Percentiles rank a stretch among this genome's conserved stretches.
Evolutionary conservation across 352 stramenopile species (phyloP).

Genomic region (Phytophthora ohioensis): DNA sequence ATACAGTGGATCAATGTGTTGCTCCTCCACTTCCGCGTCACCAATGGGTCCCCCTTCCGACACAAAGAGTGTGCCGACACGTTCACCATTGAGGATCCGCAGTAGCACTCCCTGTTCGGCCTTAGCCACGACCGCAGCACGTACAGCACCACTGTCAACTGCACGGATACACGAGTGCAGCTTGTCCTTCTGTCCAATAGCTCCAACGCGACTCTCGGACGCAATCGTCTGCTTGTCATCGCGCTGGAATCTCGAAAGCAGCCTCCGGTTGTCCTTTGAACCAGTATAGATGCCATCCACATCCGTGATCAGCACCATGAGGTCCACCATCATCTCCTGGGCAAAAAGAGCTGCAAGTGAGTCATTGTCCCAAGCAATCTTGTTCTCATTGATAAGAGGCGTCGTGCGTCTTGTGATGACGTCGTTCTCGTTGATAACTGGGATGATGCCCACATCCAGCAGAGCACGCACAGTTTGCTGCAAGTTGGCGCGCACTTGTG

Average conservation of each 20-base stretch:
- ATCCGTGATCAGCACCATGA: constrained; percentile 85
- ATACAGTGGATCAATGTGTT: constrained; percentile 76
- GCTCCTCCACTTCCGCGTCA: constrained; percentile 46
- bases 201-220: constrained; percentile 64
- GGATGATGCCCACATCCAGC: constrained; percentile 86
- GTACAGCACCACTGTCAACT: constrained; percentile 72
- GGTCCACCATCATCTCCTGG: constrained; percentile 72
- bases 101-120: constrained; percentile 68
- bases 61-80: constrained; percentile 74
- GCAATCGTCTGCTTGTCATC: constrained; percentile 54
- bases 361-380: constrained; percentile 89
- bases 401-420: constrained; percentile 76
- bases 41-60: constrained; percentile 57
- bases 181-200: constrained; percentile 83
- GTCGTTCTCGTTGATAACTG: constrained; percentile 90
- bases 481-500: constrained; percentile 70
- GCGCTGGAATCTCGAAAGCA: constrained; percentile 62
- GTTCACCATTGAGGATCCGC: constrained; percentile 72
- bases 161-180: constrained; percentile 82
- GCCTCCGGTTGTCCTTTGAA: constrained; percentile 31
- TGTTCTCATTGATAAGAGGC: constrained; percentile 64
- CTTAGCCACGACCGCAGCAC: constrained; percentile 72
- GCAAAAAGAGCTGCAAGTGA: constrained; percentile 84
- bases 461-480: constrained; percentile 70
- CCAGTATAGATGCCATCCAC: constrained; percentile 67